Evolutionary conservation across 2,329 filamentous ascomycete species (phyloP).

Genomic region (Ophiostoma novo-ulmi): DNA sequence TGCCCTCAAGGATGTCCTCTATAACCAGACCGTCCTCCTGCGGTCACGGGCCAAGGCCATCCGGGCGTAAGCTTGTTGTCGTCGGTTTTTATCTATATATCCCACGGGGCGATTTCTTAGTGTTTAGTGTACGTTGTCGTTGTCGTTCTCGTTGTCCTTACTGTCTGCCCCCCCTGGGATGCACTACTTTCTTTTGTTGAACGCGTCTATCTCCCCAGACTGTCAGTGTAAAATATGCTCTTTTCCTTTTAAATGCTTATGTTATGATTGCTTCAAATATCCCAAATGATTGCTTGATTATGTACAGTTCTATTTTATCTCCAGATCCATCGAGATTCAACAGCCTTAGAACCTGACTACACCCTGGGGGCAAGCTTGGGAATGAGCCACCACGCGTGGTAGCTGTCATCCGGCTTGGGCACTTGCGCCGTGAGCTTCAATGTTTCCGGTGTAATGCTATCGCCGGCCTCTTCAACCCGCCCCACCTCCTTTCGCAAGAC

Average conservation of each 20-base stretch:
- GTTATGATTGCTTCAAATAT: background rate
- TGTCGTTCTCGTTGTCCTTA: background rate
- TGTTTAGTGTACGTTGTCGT: background rate
- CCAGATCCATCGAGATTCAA: background rate
- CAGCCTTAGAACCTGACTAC: background rate
- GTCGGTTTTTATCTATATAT: background rate
- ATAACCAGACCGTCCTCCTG: slow-evolving; percentile 70
- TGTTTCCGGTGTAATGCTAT: slow-evolving; percentile 22
- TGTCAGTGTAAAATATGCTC: slow-evolving; percentile 12
- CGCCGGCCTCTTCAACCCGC: slow-evolving; percentile 30
- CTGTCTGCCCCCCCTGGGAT: background rate
- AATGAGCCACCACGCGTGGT: slow-evolving; percentile 63
- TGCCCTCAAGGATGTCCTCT: slow-evolving; percentile 95
- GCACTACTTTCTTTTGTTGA: background rate
- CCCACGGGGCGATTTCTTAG: background rate
- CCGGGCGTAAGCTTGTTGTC: slow-evolving; percentile 31
- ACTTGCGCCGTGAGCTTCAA: slow-evolving; percentile 48
- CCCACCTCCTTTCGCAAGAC: slow-evolving; percentile 52
- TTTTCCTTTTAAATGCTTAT: background rate
- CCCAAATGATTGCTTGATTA: background rate
- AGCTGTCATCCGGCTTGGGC: slow-evolving; percentile 48
- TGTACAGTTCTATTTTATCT: background rate
- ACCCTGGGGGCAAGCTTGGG: slow-evolving; percentile 40
- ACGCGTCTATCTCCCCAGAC: background rate
- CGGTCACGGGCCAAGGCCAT: slow-evolving; percentile 45